Base-by-base conservation (phyloP, 2,329 filamentous ascomycete genomes). In the Ophiostoma triangulosporum region DNA sequence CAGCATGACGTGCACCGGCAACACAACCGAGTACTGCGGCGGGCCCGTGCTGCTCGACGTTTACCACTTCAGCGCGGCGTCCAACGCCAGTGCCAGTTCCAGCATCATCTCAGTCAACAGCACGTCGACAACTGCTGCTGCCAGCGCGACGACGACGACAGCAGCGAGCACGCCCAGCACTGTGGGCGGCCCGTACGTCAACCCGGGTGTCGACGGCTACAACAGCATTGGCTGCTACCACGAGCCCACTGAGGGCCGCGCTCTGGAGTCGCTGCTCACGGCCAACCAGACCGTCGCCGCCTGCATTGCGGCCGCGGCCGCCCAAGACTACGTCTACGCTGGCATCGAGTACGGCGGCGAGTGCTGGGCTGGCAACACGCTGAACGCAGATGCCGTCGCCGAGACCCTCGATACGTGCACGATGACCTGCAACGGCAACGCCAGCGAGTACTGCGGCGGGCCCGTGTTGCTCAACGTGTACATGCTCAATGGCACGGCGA, bases 141-240 rank as follows among this genome's bases (percentile, higher is more conserved):
- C 27, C 27, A 49, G 17, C 15, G 15, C 48, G 15, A 35, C 50
- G 0, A 15, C 49, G 8, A 36, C 38, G 36, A 26, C 58, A 1
- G 24, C 36, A 3, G 20, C 11, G 7, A 40, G 36, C 36, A 40
- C 36, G 2, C 36, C 36, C 7, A 40, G 17, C 9, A 32, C 57
- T 1, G 43, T 46, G 12, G 43, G 24, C 43, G 55, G 59, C 0
- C 66, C 67, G 0, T 50, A 59, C 5, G 64, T 66, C 3, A 73
- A 73, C 56, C 62, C 65, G 3, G 64, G 61, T 22, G 61, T 63
- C 11, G 58, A 58, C 51, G 61, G 61, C 20, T 70, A 65, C 53
- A 46, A 35, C 4, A 63, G 62, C 56, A 55, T 65, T 6, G 69
- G 68, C 27, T 70, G 69, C 53, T 70, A 68, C 54, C 59, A 59